These are phyloP conservation scores for Talaromyces thailandensis DNA, from an alignment of 495 filamentous ascomycete genomes.

Conservation along the genomic window DNA sequence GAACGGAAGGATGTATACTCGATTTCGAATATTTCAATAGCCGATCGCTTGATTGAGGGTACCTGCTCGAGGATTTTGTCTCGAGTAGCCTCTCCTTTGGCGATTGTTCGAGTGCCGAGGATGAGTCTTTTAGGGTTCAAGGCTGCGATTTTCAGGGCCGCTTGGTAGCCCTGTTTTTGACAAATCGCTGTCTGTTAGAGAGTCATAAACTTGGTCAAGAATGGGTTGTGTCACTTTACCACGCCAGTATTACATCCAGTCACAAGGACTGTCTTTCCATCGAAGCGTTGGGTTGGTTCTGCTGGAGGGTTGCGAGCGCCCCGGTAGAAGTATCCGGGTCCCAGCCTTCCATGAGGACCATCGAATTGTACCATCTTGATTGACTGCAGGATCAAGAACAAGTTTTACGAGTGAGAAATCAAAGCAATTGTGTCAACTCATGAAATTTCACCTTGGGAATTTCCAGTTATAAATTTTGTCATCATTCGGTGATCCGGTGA, in stretches of 20 bases:
- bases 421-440: neutral
- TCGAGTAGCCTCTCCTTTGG: conserved; percentile 6
- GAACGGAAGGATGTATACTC: conserved; percentile 1
- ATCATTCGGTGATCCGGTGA: conserved; percentile 1
- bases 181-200: neutral
- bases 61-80: neutral
- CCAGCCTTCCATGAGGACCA: neutral
- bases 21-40: neutral
- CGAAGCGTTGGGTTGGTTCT: conserved; percentile 10
- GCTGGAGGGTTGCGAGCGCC: conserved; percentile 9
- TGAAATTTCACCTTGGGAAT: neutral
- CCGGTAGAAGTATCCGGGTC: conserved; percentile 10
- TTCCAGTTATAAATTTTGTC: neutral
- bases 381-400: neutral
- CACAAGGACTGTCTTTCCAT: conserved; percentile 14
- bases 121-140: conserved; percentile 11
- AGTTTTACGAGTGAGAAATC: neutral
- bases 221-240: neutral
- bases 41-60: neutral
- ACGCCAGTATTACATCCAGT: conserved; percentile 17
- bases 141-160: conserved; percentile 9
- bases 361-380: conserved; percentile 5
- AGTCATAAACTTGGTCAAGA: neutral
- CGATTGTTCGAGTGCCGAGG: conserved; percentile 11
- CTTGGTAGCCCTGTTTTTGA: conserved; percentile 9